Evolutionary conservation across 441 rosid species (phyloP).

Genomic region (Adansonia rubrostipa): DNA sequence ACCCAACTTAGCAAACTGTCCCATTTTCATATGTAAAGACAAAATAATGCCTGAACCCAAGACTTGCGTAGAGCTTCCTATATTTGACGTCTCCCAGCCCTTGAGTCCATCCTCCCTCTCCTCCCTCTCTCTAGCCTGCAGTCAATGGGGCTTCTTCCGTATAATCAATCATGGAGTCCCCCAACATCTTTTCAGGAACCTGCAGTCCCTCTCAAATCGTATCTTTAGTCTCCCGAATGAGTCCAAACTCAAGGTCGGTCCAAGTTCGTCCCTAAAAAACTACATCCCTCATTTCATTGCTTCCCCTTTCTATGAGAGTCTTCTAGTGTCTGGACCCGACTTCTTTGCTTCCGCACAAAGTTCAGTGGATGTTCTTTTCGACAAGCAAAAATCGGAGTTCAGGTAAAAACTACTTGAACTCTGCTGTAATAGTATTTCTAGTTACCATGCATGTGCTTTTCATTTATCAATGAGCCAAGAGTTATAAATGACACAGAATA

Average conservation of each 20-base stretch:
- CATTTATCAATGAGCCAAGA: neutral
- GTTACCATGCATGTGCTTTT: neutral
- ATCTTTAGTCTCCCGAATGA: slow-evolving; percentile 50
- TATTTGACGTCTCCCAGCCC: slow-evolving; percentile 64
- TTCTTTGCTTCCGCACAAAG: slow-evolving; percentile 51
- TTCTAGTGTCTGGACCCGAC: slow-evolving; percentile 52
- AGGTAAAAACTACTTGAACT: slow-evolving; percentile 33
- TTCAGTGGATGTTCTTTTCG: slow-evolving; percentile 42
- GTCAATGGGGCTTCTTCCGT: slow-evolving; percentile 55
- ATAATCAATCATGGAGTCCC: slow-evolving; percentile 53
- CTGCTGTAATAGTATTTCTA: neutral
- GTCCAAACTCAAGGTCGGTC: slow-evolving; percentile 54
- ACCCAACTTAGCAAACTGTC: slow-evolving; percentile 32
- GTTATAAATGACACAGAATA: no score
- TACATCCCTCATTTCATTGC: slow-evolving; percentile 60
- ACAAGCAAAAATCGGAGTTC: slow-evolving; percentile 38
- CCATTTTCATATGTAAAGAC: slow-evolving; percentile 6
- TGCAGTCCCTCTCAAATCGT: slow-evolving; percentile 39
- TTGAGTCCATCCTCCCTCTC: slow-evolving; percentile 42
- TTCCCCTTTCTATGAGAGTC: slow-evolving; percentile 60
- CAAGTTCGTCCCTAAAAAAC: slow-evolving; percentile 44
- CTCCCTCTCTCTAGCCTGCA: slow-evolving; percentile 46
- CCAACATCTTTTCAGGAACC: slow-evolving; percentile 37
- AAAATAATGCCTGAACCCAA: slow-evolving; percentile 33
- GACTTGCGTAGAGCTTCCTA: slow-evolving; percentile 50